Evolutionary conservation across 495 filamentous ascomycete genomes (phyloP).

Genomic region (Penicillium turbatum): DNA sequence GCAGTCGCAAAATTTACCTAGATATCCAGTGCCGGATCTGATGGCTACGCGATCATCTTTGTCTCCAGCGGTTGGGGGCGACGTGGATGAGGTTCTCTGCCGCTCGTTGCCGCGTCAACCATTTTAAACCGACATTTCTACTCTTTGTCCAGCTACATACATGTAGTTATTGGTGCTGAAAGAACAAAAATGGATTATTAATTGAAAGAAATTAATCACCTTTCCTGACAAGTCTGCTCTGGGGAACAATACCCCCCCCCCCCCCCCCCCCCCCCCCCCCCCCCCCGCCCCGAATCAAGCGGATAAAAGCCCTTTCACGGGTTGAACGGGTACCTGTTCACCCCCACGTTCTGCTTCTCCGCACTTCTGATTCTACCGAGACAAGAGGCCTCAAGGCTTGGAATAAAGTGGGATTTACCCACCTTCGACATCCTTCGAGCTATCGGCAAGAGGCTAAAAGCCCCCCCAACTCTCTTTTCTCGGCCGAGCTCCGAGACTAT

Average conservation of each 20-base stretch:
- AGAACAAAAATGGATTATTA: no score
- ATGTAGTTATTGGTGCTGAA: background rate
- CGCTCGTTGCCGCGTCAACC: slow-evolving; percentile 38
- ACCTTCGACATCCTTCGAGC: no score
- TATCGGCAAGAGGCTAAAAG: background rate
- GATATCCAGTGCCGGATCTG: background rate
- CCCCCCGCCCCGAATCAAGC: no score
- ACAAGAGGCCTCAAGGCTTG: no score
- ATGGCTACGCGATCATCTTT: background rate
- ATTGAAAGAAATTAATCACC: no score
- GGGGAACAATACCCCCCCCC: no score
- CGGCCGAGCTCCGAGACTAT: slow-evolving; percentile 33
- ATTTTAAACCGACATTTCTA: background rate
- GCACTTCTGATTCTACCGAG: background rate
- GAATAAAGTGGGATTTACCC: background rate
- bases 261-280: no score
- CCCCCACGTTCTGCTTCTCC: background rate
- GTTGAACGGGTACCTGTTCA: background rate
- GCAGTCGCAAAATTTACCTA: background rate
- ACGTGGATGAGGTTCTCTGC: slow-evolving; percentile 5
- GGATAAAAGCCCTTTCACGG: no score
- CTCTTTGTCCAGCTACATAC: background rate
- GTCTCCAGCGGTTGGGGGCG: background rate
- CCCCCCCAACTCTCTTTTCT: slow-evolving; percentile 6
- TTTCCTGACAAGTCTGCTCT: no score